Evolutionary conservation across 441 rosid genomes (phyloP).

Genomic region (Mallotus repandus): DNA sequence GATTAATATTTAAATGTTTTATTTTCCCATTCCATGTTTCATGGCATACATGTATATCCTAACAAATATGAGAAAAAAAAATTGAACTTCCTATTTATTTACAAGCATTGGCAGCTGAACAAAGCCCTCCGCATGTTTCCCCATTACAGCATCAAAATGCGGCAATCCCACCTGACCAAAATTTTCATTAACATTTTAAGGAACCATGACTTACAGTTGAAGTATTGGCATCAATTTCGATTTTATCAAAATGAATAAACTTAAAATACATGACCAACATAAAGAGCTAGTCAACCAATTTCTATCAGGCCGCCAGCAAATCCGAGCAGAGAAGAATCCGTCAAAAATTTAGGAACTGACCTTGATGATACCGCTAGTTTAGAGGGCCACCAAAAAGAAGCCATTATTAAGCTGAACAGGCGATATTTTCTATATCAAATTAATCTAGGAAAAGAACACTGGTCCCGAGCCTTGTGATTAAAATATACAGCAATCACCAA

Average conservation of each 20-base stretch:
- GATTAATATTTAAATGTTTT: constrained; percentile 25
- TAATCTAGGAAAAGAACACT: constrained; percentile 34
- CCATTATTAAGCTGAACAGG: constrained; percentile 39
- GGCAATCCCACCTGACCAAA: constrained; percentile 26
- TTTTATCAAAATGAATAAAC: background rate
- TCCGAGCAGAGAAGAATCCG: background rate
- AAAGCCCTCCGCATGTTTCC: constrained; percentile 24
- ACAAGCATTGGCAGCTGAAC: constrained; percentile 35
- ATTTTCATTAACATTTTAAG: constrained; percentile 4
- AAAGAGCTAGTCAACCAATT: background rate
- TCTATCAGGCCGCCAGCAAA: background rate
- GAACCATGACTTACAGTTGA: background rate
- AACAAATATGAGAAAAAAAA: constrained; percentile 8
- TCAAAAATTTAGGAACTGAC: constrained; percentile 25
- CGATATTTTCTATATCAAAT: constrained; percentile 36
- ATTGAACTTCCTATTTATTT: constrained; percentile 43
- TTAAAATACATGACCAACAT: background rate
- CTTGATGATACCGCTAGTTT: constrained; percentile 30
- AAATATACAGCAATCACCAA: constrained; percentile 35
- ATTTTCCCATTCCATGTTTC: constrained; percentile 24
- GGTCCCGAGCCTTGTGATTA: constrained; percentile 17
- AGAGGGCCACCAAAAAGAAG: constrained; percentile 24
- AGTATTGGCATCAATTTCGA: background rate
- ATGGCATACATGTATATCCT: constrained; percentile 28
- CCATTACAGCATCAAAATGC: constrained; percentile 31